A percentile compares a stretch with the other conserved stretches of the same genome.
Conservation (phyloP, 2,329 filamentous ascomycete species). For the Anisogramma anomala region DNA sequence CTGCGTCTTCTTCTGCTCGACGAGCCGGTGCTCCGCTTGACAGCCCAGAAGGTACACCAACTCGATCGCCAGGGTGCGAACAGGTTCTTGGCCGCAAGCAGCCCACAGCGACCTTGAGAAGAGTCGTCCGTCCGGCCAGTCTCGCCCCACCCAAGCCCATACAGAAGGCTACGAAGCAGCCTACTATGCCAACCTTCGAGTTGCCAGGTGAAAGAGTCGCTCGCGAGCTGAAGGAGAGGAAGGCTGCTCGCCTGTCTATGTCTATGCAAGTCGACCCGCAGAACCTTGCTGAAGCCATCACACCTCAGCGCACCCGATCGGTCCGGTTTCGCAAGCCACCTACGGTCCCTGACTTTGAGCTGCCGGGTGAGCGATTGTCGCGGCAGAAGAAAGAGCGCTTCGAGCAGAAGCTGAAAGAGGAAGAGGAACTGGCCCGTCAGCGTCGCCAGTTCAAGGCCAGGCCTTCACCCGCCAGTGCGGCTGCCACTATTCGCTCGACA, state of each 20-base stretch:
- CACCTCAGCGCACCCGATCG: slow-evolving; percentile 32
- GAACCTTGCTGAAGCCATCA: slow-evolving; percentile 25
- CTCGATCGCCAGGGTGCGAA: too few species aligned
- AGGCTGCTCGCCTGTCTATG: slow-evolving; percentile 40
- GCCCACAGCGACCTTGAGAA: slow-evolving; percentile 19
- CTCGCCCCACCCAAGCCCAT: slow-evolving; percentile 35
- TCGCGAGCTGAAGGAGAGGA: slow-evolving; percentile 44
- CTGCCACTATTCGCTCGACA: slow-evolving; percentile 41
- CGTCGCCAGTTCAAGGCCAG: slow-evolving; percentile 53
- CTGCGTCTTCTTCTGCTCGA: background rate
- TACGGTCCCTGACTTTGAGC: slow-evolving; percentile 46
- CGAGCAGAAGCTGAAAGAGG: slow-evolving; percentile 40
- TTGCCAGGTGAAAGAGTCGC: slow-evolving; percentile 52
- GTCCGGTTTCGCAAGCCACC: slow-evolving; percentile 40
- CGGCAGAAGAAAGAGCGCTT: slow-evolving; percentile 43
- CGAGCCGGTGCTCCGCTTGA: background rate
- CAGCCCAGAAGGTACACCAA: background rate
- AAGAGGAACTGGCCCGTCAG: slow-evolving; percentile 49
- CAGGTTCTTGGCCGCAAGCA: too few species aligned
- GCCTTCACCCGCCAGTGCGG: slow-evolving; percentile 35
- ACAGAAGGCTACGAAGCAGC: slow-evolving; percentile 41
- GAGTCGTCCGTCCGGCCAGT: slow-evolving; percentile 27
- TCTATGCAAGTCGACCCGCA: slow-evolving; percentile 27
- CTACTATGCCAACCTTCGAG: slow-evolving; percentile 46
- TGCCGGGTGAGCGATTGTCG: slow-evolving; percentile 51